These are phyloP conservation scores for Gyromitra esculenta DNA, from an alignment of 2,329 filamentous ascomycete species.

Conservation along the genomic window DNA sequence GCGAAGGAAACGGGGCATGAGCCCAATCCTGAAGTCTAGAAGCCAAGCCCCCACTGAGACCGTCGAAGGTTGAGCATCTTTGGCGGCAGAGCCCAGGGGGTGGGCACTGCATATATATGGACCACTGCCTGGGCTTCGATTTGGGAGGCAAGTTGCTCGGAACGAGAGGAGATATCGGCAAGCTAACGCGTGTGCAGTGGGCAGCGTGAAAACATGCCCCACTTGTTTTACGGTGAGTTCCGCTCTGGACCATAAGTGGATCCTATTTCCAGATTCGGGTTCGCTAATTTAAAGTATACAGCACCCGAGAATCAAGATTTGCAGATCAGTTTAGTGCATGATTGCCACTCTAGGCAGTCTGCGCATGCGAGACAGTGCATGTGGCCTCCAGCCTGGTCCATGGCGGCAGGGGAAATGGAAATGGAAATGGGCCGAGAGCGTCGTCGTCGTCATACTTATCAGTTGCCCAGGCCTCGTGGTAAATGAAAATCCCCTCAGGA, in stretches of 20 bases:
- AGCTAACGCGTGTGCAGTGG: slow-evolving; percentile 31
- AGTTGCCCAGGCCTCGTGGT: background rate
- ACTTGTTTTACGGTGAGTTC: slow-evolving; percentile 47
- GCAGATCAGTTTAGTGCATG: slow-evolving; percentile 51
- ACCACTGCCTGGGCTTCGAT: slow-evolving; percentile 20
- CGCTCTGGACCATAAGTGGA: slow-evolving; percentile 31
- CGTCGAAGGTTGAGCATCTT: slow-evolving; percentile 19
- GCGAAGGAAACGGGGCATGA: slow-evolving; percentile 39
- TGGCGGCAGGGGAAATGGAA: slow-evolving; percentile 12
- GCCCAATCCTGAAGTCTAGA: slow-evolving; percentile 33
- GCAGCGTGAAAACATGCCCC: slow-evolving; percentile 32
- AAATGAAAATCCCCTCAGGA: background rate
- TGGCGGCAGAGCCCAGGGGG: slow-evolving; percentile 23
- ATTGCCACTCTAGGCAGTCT: slow-evolving; percentile 17
- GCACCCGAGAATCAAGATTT: slow-evolving; percentile 43
- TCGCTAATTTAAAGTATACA: slow-evolving; percentile 52
- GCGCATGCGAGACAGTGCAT: slow-evolving; percentile 35
- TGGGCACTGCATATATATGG: slow-evolving; percentile 28
- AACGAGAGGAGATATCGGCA: slow-evolving; percentile 19
- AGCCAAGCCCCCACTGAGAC: slow-evolving; percentile 28
- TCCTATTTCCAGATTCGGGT: slow-evolving; percentile 34
- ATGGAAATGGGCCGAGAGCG: slow-evolving; percentile 5
- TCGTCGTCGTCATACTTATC: slow-evolving; percentile 8
- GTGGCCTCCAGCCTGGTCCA: slow-evolving; percentile 14
- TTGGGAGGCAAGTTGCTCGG: slow-evolving; percentile 27